Evolutionary conservation across 2,329 filamentous ascomycete species (phyloP), one percentile per base, ranked within the genome.

Genomic region (Xylariaceae sp.): DNA sequence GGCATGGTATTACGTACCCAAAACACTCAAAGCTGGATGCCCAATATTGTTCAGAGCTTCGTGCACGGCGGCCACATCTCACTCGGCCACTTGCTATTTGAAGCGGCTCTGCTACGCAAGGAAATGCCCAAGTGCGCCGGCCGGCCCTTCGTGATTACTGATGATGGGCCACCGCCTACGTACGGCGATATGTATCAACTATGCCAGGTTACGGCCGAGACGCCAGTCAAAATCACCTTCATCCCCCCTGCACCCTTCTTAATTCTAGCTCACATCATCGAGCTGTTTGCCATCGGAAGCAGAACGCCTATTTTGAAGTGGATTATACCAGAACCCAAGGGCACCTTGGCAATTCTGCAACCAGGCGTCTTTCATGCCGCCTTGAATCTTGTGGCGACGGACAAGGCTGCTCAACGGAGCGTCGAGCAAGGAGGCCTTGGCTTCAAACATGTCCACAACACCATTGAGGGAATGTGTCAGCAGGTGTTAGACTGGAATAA

Each of bases 1-100:
- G 61, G 62, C 2, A 16, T 54, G 16, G 46, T 58, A 48, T 65
- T 83, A 12, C 70, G 66, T n/a, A 58, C 66, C 14, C 70, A 75
- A 23, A 71, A 67, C 9, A 67, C 72, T 36, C 74, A 75, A 2
- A 79, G 75, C 40, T 83, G 80, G 75, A 73, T 77, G 23, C 65
- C 68, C 4, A 73, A 76, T 14, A 70, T 79, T 24, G 71, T 82
- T 23, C 80, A 84, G 64, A 79, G 78, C 67, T 82, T 79, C 64
- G 78, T 82, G 43, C 74, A 78, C 58, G 75, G 74, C 4, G 76
- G 78, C 51, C 84, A 86, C 67, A 79, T 82, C 57, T 80, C 82
- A 8, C 70, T 84, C 16, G 81, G 78, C 4, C 82, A 86, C 62
- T 72, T 85, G 3, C 72, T 78, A 21, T 81, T 82, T 67, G 82